Conservation (phyloP, 2,329 filamentous ascomycete species). For the Trichoderma sp. region DNA sequence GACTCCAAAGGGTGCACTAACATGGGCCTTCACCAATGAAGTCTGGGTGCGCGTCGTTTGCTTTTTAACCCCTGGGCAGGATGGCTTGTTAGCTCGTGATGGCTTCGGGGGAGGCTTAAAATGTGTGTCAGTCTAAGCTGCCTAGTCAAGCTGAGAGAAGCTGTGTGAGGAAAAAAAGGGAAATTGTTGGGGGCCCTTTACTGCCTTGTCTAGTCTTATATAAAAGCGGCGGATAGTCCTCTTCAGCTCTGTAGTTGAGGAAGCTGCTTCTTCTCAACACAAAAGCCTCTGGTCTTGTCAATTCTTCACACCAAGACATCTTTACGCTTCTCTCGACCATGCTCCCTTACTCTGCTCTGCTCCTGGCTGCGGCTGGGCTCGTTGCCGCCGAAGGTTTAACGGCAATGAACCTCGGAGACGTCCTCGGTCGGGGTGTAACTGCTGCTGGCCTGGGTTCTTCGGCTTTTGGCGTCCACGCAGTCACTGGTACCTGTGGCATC, state of each 20-base stretch:
- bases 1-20: background rate
- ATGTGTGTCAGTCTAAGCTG: background rate
- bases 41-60: background rate
- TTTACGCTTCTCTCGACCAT: constrained; percentile 28
- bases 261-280: background rate
- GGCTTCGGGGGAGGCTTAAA: constrained; percentile 4
- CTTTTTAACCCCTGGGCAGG: constrained; percentile 6
- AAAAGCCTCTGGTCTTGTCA: background rate
- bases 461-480: constrained; percentile 28
- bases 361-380: constrained; percentile 34
- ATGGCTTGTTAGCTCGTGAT: constrained; percentile 17
- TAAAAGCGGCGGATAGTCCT: background rate
- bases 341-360: constrained; percentile 31
- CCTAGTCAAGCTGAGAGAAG: background rate
- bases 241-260: background rate
- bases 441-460: constrained; percentile 19
- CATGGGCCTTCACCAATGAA: constrained; percentile 6
- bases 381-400: constrained; percentile 27
- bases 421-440: constrained; percentile 25
- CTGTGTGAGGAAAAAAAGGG: background rate
- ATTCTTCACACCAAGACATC: constrained; percentile 17
- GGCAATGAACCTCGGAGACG: constrained; percentile 11
- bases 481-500: constrained; percentile 29
- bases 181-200: constrained; percentile 1
- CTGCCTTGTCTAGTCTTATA: background rate